These are phyloP conservation scores for Hypoxylon sp. DNA, from an alignment of 2,329 filamentous ascomycete species.

Conservation along the genomic window DNA sequence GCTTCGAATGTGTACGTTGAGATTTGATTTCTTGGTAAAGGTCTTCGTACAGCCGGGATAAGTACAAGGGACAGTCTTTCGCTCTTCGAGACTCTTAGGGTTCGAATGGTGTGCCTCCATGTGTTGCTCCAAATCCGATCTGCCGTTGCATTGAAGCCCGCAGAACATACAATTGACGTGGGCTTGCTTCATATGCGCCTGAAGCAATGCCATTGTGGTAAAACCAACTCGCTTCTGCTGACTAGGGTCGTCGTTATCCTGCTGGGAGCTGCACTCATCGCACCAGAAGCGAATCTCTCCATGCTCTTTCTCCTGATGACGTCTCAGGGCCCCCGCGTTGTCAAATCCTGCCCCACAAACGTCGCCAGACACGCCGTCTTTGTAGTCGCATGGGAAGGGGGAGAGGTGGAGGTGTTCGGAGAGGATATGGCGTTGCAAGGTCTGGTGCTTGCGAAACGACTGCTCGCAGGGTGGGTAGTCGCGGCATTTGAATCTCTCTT, in stretches of 20 bases:
- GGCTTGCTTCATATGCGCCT: slow-evolving; percentile 77
- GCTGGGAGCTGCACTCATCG: slow-evolving; percentile 70
- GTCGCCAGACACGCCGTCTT: slow-evolving; percentile 38
- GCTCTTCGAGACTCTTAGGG: slow-evolving; percentile 66
- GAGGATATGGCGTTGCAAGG: slow-evolving; percentile 84
- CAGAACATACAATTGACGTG: slow-evolving; percentile 85
- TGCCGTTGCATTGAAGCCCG: slow-evolving; percentile 73
- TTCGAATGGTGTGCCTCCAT: slow-evolving; percentile 81
- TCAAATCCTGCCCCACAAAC: slow-evolving; percentile 79
- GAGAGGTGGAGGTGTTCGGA: slow-evolving; percentile 79
- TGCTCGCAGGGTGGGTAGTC: slow-evolving; percentile 77
- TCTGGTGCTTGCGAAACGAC: slow-evolving; percentile 88
- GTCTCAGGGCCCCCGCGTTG: slow-evolving; percentile 75
- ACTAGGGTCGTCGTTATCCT: slow-evolving; percentile 55
- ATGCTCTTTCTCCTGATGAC: slow-evolving; percentile 79
- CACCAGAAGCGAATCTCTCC: slow-evolving; percentile 80
- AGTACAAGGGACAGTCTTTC: slow-evolving; percentile 75
- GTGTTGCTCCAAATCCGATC: slow-evolving; percentile 78
- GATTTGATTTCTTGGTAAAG: slow-evolving; percentile 87
- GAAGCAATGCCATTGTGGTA: slow-evolving; percentile 76
- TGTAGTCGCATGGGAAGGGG: slow-evolving; percentile 76
- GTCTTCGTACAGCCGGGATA: slow-evolving; percentile 76
- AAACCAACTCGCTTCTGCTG: slow-evolving; percentile 67
- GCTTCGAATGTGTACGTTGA: slow-evolving; percentile 81
- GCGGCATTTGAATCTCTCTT: slow-evolving; percentile 80